phyloP scores from a whole-genome alignment of 179 eudicot species.

The Beta corolliflora region DNA sequence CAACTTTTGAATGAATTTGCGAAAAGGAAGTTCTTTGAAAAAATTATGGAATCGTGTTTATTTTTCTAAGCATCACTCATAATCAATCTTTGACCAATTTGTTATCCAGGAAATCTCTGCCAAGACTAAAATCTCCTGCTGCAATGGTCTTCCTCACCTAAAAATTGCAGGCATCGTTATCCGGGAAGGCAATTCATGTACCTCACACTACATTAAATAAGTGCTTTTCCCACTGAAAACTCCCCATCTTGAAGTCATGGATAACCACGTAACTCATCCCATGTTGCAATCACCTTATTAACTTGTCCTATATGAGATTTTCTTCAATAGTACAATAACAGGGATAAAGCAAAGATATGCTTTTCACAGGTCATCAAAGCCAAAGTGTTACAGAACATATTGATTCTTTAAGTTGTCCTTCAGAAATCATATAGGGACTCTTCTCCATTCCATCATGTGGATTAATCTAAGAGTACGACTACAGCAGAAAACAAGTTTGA shows the following conservation, averaged over 20 bases:
- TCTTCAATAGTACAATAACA: background rate
- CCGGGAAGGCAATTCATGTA: background rate
- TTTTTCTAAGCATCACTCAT: background rate
- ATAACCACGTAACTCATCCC: background rate
- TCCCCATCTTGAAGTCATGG: background rate
- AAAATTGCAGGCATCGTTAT: background rate
- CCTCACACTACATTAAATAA: background rate
- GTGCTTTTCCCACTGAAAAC: background rate
- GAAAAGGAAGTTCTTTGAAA: background rate
- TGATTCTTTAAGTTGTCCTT: background rate
- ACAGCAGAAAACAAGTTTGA: background rate
- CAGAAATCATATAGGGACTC: background rate
- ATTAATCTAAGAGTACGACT: conserved; percentile 3
- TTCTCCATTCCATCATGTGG: background rate
- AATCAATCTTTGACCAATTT: background rate
- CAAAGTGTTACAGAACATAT: background rate
- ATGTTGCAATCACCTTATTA: background rate
- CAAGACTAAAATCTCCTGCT: conserved; percentile 6
- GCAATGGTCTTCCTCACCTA: background rate
- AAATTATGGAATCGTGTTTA: background rate
- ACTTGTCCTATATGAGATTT: background rate
- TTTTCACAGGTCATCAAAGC: background rate
- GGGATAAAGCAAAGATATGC: background rate
- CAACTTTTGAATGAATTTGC: background rate
- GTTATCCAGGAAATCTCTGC: background rate